Conservation (phyloP, 495 filamentous ascomycete genomes). For the Penicillium cataractarum region DNA sequence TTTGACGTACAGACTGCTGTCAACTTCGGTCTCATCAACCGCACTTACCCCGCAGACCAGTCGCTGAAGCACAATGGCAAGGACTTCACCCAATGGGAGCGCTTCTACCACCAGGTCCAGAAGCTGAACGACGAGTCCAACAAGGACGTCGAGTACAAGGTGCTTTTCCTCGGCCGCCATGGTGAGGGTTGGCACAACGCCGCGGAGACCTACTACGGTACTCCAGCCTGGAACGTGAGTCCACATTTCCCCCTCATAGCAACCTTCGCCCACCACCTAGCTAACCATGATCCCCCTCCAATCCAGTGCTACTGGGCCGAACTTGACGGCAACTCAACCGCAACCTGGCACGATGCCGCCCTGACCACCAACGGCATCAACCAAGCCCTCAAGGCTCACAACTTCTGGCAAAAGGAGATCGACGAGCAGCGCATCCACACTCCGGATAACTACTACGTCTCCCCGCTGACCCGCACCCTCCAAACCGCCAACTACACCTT, state of each 20-base stretch:
- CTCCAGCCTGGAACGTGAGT: constrained; percentile 67
- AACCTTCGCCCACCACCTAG: not conserved
- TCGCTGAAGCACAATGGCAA: constrained; percentile 31
- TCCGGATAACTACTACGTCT: constrained; percentile 68
- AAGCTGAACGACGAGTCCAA: constrained; percentile 54
- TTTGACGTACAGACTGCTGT: constrained; percentile 50
- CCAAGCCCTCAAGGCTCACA: constrained; percentile 65
- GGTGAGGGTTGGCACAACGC: constrained; percentile 73
- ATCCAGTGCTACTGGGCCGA: constrained; percentile 72
- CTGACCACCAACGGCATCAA: constrained; percentile 61
- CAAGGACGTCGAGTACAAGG: constrained; percentile 61
- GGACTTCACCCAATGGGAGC: constrained; percentile 65
- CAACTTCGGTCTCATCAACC: constrained; percentile 70
- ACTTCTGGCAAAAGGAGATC: constrained; percentile 65
- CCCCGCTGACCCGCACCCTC: constrained; percentile 69
- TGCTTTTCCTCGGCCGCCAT: constrained; percentile 71
- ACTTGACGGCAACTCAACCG: constrained; percentile 66
- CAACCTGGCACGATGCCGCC: constrained; percentile 70
- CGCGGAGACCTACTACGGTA: constrained; percentile 68
- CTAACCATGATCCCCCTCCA: not conserved
- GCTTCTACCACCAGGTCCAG: constrained; percentile 61
- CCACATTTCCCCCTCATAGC: constrained; percentile 2
- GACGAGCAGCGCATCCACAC: constrained; percentile 58
- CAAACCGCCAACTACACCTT: constrained; percentile 68
- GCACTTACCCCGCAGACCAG: constrained; percentile 55